Conservation (phyloP, 2,329 filamentous ascomycete species). For the Penicillium crustosum region DNA sequence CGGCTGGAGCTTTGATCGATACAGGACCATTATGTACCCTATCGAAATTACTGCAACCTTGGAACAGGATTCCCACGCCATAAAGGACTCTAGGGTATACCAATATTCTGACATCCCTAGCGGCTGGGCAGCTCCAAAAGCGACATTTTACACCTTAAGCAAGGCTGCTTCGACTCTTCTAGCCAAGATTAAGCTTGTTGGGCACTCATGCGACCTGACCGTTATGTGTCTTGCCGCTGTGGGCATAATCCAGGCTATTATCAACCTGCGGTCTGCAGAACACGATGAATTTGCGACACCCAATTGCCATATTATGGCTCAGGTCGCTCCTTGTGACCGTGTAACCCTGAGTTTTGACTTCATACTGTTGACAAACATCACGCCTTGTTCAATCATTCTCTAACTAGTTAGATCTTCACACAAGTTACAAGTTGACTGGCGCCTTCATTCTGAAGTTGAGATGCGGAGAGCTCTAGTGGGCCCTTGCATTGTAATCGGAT, state of each 20-base stretch:
- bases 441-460: constrained; percentile 56
- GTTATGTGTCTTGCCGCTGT: constrained; percentile 28
- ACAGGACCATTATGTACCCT: not conserved
- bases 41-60: not conserved
- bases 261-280: not conserved
- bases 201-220: constrained; percentile 1
- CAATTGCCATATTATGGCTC: not conserved
- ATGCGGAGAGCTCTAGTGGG: constrained; percentile 53
- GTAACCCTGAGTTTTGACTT: not conserved
- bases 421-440: constrained; percentile 49
- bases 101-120: not conserved
- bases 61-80: not conserved
- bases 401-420: constrained; percentile 12
- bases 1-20: not conserved
- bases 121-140: not conserved
- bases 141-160: constrained; percentile 27
- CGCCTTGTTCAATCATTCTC: not conserved
- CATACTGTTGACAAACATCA: no score
- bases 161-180: constrained; percentile 4
- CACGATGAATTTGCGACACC: not conserved
- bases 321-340: not conserved
- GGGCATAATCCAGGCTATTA: not conserved
- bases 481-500: constrained; percentile 58
- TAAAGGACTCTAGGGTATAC: not conserved
- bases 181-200: not conserved